Evolutionary conservation across 805 yeast genomes (phyloP).

Genomic region (Candida insectorum): DNA sequence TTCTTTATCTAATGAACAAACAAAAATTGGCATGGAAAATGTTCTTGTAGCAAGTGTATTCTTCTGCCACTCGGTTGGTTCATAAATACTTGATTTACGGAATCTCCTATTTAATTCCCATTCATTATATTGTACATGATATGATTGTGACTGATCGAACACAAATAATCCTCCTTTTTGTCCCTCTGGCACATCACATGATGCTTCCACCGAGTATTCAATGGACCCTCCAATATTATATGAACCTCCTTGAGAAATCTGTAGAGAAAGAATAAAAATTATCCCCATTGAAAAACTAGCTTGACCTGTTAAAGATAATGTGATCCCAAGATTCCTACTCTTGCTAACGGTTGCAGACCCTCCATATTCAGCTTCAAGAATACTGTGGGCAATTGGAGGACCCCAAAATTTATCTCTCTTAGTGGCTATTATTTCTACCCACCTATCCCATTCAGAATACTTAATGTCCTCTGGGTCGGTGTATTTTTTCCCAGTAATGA

Average conservation of each 20-base stretch:
- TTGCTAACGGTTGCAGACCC: conserved; percentile 3
- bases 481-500: conserved; percentile 2
- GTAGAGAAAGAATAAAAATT: conserved; percentile 4
- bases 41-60: conserved; percentile 2
- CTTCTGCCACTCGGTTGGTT: conserved; percentile 7
- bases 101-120: conserved; percentile 6
- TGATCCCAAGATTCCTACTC: conserved; percentile 1
- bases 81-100: conserved; percentile 4
- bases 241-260: background rate
- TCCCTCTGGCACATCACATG: conserved; percentile 10
- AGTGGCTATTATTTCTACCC: conserved; percentile 10
- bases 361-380: conserved; percentile 3
- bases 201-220: conserved; percentile 6
- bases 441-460: conserved; percentile 1
- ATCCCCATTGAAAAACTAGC: conserved; percentile 1
- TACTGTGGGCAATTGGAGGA: conserved; percentile 4
- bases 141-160: conserved; percentile 6
- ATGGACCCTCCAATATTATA: conserved; percentile 1
- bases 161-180: conserved; percentile 10
- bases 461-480: background rate
- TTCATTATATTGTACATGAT: conserved; percentile 4
- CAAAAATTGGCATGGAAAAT: conserved; percentile 5
- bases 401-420: conserved; percentile 1
- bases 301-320: background rate
- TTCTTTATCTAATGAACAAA: conserved; percentile 3